Evolutionary conservation across 805 yeast species (phyloP), one percentile per base, ranked within the genome.

Genomic region (Hanseniaspora jakobsenii): DNA sequence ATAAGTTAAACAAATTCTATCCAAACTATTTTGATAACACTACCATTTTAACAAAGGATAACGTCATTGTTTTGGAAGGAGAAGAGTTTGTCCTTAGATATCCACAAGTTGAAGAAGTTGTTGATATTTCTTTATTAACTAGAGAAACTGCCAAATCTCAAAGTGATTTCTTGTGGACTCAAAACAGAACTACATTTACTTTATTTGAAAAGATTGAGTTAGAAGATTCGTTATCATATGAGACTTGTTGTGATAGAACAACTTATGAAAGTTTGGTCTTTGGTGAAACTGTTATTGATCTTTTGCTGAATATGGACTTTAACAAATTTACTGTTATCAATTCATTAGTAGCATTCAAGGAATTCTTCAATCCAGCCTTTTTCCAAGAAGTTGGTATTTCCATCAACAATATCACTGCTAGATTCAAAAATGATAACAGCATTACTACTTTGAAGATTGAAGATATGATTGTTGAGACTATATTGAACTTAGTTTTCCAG

Each of bases 371-470:
- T 49, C 68, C 74, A 9, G 72, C 72, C 31, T 54, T 69, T n/a
- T 81, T 82, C 60, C 73, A 84, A 1, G 71, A 72, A 34, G 74
- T 91, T 1, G 94, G 93, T 29, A 72, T 80, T 3, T 73, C 93
- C 0, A 69, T 86, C 48, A 95, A 86, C 52, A 77, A 75, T 49
- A 65, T 89, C 42, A 62, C 64, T 36, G 65, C 63, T 19, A 62
- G 66, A 13, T 61, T 64, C 26, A 59, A 60, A 38, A 67, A 69
- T 37, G 64, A 66, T 49, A 60, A 63, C 16, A 57, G 60, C 16
- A 54, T 53, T 2, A 74, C 93, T 1, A 85, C 95, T 0, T 85
- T 83, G 81, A 91, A 91, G 58, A 73, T 86, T 48, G 98, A 91
- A 61, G 95, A 87, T 58, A 68, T 87, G 32, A 83, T 89, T 0